Evolutionary conservation across 768 basidiomycete species (phyloP), one percentile per base, ranked within the genome.

Genomic region (Mycena maculata): DNA sequence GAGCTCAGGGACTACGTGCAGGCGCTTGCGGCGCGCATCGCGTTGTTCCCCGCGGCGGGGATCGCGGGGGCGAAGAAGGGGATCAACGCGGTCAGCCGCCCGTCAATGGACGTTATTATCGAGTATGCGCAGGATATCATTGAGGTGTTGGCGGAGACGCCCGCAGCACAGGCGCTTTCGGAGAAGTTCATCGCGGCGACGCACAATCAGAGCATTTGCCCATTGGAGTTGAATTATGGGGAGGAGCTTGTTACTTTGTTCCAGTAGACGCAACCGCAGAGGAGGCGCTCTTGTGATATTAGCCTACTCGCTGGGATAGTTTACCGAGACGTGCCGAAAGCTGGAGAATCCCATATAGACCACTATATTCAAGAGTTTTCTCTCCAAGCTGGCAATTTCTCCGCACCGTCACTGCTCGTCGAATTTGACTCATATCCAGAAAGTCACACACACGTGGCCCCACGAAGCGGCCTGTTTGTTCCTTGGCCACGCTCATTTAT

Each of bases 41-140:
- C 62, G 31, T 9, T 56, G 36, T 63, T 63, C 54, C 62, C 62
- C 23, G 27, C 52, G 8, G 61, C 49, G 20, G 61, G 50, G 20
- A 54, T 63, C 25, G 49, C 22, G 3, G 61, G 25, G 22, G 50
- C 60, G 22, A 61, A 61, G 47, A 11, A 7, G 13, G 60, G 45
- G 30, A 39, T 63, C 11, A 52, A 53, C 31, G 61, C 61, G 38
- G 61, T 63, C 27, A 54, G 50, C 28, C 50, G 61, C 16, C 61
- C 62, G 53, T 28, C 36, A 39, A 25, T 30, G 56, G 64, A 65
- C 1, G 64, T 65, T 6, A 28, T 58, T 23, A 22, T 65, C 13
- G 18, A 36, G 49, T 25, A 65, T 3, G 45, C 64, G n/a, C 55
- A 58, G 64, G 23, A 58, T 28, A 33, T 66, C 10, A 60, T 66